A percentile compares a stretch with the other conserved stretches of the same genome.
phyloP scores from a whole-genome alignment of 768 basidiomycete species.

The Suillus tomentosus region DNA sequence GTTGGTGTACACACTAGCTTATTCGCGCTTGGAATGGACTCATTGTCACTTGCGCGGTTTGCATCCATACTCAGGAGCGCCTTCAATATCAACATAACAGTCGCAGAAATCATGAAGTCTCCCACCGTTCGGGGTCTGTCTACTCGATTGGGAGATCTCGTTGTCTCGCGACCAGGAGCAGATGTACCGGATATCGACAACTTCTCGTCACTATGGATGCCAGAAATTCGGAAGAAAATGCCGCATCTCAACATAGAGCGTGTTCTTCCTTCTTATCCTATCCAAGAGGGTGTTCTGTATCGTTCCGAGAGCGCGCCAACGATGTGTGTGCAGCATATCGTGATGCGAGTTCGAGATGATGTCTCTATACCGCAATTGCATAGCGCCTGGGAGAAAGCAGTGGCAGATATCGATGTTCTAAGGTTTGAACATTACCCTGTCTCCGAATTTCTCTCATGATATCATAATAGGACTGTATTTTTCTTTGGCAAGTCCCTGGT shows the following conservation, averaged over 20 bases:
- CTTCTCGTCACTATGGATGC: slow-evolving; percentile 25
- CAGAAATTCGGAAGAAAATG: slow-evolving; percentile 12
- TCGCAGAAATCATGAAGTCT: slow-evolving; percentile 33
- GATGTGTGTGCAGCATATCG: slow-evolving; percentile 48
- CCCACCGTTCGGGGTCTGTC: slow-evolving; percentile 26
- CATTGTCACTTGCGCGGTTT: slow-evolving; percentile 28
- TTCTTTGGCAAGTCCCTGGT: slow-evolving; percentile 30
- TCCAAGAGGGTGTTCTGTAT: slow-evolving; percentile 50
- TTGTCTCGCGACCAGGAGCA: not conserved
- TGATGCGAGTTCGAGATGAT: slow-evolving; percentile 31
- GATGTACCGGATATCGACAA: slow-evolving; percentile 5
- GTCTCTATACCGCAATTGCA: slow-evolving; percentile 27
- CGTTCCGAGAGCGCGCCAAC: slow-evolving; percentile 39
- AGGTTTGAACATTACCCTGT: slow-evolving; percentile 18
- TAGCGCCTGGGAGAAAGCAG: slow-evolving; percentile 37
- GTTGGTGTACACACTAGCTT: slow-evolving; percentile 28
- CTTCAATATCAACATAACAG: slow-evolving; percentile 23
- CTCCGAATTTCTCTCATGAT: not conserved
- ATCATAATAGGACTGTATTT: slow-evolving; percentile 32
- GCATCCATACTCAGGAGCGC: slow-evolving; percentile 24
- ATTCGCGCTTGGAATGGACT: slow-evolving; percentile 38
- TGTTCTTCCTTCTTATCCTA: slow-evolving; percentile 45
- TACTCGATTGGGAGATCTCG: slow-evolving; percentile 16
- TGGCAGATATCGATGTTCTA: slow-evolving; percentile 29
- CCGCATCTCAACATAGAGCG: slow-evolving; percentile 14